These are phyloP conservation scores for Cyclotella distinguenda DNA, from an alignment of 108 stramenopile species.

Conservation along the genomic window DNA sequence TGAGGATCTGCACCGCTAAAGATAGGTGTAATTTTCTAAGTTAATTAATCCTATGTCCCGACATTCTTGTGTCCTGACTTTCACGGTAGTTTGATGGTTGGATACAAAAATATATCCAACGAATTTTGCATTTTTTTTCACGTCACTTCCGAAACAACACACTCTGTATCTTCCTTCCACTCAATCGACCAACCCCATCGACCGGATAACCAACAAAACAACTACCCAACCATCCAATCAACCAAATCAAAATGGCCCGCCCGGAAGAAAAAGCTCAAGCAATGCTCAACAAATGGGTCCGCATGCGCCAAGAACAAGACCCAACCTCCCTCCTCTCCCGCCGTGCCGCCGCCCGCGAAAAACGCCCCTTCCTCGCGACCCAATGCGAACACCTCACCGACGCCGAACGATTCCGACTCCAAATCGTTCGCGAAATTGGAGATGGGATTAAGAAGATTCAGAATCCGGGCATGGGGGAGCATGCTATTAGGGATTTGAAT, in stretches of 20 bases:
- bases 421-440: constrained; percentile 87
- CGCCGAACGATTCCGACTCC: constrained; percentile 70
- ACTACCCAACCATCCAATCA: not conserved
- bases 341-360: constrained; percentile 21
- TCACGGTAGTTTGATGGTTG: too few relatives aligned
- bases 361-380: constrained; percentile 88
- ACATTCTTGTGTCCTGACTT: too few relatives aligned
- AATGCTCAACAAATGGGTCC: constrained; percentile 91
- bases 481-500: constrained; percentile 95
- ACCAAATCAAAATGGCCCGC: constrained; percentile 81
- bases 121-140: too few relatives aligned
- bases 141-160: too few relatives aligned
- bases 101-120: too few relatives aligned
- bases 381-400: constrained; percentile 83
- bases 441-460: constrained; percentile 87
- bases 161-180: too few relatives aligned
- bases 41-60: too few relatives aligned
- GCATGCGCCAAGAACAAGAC: constrained; percentile 46
- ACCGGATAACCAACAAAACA: not conserved
- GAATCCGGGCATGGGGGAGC: constrained; percentile 93
- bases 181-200: too few relatives aligned
- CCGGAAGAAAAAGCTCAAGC: constrained; percentile 96
- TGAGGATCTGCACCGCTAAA: too few relatives aligned
- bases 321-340: constrained; percentile 28
- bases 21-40: too few relatives aligned